phyloP scores from a whole-genome alignment of 148 eudicot species.

The Chenopodium album region DNA sequence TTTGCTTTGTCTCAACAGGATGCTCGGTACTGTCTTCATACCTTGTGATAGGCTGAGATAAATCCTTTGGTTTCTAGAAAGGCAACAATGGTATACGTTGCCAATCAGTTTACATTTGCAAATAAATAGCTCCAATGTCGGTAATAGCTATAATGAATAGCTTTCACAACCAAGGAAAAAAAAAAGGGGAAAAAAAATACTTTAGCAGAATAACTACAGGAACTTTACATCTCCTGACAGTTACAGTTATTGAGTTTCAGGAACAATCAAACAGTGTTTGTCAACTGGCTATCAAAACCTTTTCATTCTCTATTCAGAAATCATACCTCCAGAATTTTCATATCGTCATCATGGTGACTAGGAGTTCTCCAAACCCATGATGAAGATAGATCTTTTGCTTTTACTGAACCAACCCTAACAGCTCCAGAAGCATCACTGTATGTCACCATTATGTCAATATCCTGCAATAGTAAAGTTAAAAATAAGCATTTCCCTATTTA shows the following conservation, averaged over 20 bases:
- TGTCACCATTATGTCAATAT: slow-evolving; percentile 87
- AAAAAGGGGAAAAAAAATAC: neutral
- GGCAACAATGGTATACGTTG: slow-evolving; percentile 9
- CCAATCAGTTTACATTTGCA: slow-evolving; percentile 17
- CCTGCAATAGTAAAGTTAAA: slow-evolving; percentile 49
- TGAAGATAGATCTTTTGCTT: slow-evolving; percentile 77
- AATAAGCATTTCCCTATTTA: slow-evolving; percentile 30
- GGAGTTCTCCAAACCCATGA: slow-evolving; percentile 96
- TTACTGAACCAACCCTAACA: slow-evolving; percentile 67
- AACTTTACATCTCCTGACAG: neutral
- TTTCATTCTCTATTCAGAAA: slow-evolving; percentile 6
- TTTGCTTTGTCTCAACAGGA: slow-evolving; percentile 37
- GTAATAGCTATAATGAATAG: slow-evolving; percentile 1
- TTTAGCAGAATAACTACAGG: slow-evolving; percentile 2
- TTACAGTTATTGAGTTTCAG: neutral
- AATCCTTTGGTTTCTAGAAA: slow-evolving; percentile 39
- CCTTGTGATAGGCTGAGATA: slow-evolving; percentile 36
- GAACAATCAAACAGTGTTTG: neutral
- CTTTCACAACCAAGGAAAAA: neutral
- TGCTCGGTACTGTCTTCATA: slow-evolving; percentile 34
- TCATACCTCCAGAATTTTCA: slow-evolving; percentile 50
- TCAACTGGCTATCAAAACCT: slow-evolving; percentile 12
- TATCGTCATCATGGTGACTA: slow-evolving; percentile 35
- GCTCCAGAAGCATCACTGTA: slow-evolving; percentile 81
- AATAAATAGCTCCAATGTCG: neutral